Evolutionary conservation across 2,329 filamentous ascomycete genomes (phyloP), one percentile per base, ranked within the genome.

Genomic region (Penicillium sp.): DNA sequence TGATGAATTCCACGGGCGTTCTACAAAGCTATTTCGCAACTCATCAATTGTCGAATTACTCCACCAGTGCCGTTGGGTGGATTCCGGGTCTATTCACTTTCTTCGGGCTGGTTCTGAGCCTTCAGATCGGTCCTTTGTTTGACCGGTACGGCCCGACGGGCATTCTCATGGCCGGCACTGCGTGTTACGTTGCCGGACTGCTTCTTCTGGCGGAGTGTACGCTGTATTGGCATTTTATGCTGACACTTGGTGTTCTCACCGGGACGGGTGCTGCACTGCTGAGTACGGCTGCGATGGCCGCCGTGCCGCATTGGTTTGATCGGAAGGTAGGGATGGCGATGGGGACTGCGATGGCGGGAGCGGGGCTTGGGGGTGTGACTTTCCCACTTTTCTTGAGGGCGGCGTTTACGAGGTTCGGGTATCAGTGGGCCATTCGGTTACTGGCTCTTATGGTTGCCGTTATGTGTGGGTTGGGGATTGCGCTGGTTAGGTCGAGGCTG

Each of bases 1-100:
- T 80, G 43, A 79, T 79, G 76, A 76, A 78, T 43, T 73, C 74
- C 0, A 71, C 79, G 3, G 78, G 78, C 8, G 75, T 77, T 2
- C 57, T 80, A 3, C 78, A 80, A 55, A 71, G 73, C 18, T 77
- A 80, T 44, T 70, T 79, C 10, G 68, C 72, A 14, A 62, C 66
- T 1, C 69, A 80, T 44, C 77, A 81, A 52, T 69, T 81, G 1
- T 61, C 68, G 0, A 52, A 56, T 13, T 79, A 77, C 55, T 70
- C 73, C 0, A 65, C 72, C 6, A 70, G 75, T 16, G 70, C 77
- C 10, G 68, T 81, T 2, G 78, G 77, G 14, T 81, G 78, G 78
- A 79, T 80, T 25, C 72, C 74, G 0, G 75, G 76, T 0, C 53
- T 78, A 0, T 79, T 78, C 55, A 71, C 76, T 3, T 79, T 78